Conservation (phyloP, 768 basidiomycete genomes). For the Mycena vitilis region DNA sequence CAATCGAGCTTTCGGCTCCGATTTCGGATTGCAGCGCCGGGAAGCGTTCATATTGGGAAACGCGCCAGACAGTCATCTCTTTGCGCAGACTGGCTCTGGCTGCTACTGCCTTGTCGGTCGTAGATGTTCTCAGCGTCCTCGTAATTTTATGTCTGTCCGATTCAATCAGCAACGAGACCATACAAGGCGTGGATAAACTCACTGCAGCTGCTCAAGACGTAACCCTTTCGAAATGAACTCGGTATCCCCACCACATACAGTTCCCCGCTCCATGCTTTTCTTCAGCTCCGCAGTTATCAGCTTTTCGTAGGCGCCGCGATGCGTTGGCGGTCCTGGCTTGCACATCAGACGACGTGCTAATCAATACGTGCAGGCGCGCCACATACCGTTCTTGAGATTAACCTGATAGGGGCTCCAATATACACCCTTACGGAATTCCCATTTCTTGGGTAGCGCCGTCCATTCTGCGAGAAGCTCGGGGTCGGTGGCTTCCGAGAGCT, state of each 20-base stretch:
- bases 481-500: background rate
- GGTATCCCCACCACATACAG: background rate
- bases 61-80: background rate
- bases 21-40: background rate
- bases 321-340: constrained; percentile 2
- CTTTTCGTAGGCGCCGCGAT: constrained; percentile 5
- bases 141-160: background rate
- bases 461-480: background rate
- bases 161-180: too few relatives aligned
- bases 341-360: background rate
- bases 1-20: too few relatives aligned
- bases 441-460: background rate
- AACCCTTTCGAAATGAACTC: background rate
- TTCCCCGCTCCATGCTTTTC: background rate
- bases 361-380: background rate
- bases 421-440: background rate
- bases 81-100: background rate
- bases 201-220: constrained; percentile 3
- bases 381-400: background rate
- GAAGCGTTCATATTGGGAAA: background rate
- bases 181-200: background rate
- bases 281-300: background rate
- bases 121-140: background rate
- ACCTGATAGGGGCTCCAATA: background rate
- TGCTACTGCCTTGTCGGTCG: background rate